Evolutionary conservation across 495 filamentous ascomycete genomes (phyloP).

Genomic region (Penicillium arizonense): DNA sequence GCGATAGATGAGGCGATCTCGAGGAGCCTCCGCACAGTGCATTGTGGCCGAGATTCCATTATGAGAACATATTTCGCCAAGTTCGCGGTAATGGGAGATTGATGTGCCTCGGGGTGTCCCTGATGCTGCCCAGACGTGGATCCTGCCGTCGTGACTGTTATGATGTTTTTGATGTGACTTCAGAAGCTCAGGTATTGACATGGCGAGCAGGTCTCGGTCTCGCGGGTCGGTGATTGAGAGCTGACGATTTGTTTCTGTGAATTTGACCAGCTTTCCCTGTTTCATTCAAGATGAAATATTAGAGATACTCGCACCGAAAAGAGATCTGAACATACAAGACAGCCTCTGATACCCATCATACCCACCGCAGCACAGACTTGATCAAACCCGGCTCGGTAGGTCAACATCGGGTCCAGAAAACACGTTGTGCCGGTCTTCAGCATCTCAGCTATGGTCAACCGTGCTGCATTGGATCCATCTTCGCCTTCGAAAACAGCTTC

Average conservation of each 20-base stretch:
- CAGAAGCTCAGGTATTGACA: conserved; percentile 25
- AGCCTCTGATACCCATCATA: conserved; percentile 42
- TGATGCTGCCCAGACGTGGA: conserved; percentile 45
- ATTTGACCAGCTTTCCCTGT: conserved; percentile 38
- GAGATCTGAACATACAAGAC: conserved; percentile 25
- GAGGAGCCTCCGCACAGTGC: conserved; percentile 25
- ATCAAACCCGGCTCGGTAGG: conserved; percentile 39
- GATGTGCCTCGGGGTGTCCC: conserved; percentile 39
- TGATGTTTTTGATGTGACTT: conserved; percentile 24
- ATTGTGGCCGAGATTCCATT: conserved; percentile 19
- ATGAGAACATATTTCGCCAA: conserved; percentile 33
- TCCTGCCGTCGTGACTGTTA: conserved; percentile 29
- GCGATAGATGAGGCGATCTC: conserved; percentile 17
- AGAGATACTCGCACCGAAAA: background rate
- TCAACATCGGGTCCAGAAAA: conserved; percentile 47
- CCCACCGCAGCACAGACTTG: conserved; percentile 34
- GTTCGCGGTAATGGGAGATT: conserved; percentile 15
- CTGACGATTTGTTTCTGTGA: conserved; percentile 29
- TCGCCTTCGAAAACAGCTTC: conserved; percentile 34
- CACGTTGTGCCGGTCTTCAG: conserved; percentile 45
- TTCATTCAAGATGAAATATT: background rate
- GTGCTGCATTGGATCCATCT: conserved; percentile 40
- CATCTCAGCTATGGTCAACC: conserved; percentile 45
- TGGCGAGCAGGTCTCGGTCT: conserved; percentile 27
- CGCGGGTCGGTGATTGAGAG: conserved; percentile 32